A percentile compares a stretch with the other conserved stretches of the same genome.
Conservation (phyloP, 2,329 filamentous ascomycete species). For the Calonectria pseudoturangicola region DNA sequence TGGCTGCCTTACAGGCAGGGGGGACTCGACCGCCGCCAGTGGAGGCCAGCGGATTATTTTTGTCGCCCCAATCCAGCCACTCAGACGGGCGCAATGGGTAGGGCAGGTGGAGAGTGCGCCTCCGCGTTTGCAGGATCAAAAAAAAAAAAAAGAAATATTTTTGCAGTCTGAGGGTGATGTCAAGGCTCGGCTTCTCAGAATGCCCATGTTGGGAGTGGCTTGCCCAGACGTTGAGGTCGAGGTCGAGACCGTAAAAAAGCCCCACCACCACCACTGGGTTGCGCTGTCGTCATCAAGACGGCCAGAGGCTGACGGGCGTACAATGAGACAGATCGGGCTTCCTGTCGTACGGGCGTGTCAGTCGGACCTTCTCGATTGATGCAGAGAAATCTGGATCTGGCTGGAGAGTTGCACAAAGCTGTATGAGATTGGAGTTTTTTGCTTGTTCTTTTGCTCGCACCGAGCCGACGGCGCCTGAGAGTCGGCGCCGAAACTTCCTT, state of each 20-base stretch:
- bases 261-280: constrained; percentile 14
- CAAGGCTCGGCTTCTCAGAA: background rate
- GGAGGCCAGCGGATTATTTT: background rate
- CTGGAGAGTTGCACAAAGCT: background rate
- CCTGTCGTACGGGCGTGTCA: background rate
- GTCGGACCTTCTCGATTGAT: background rate
- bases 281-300: constrained; percentile 17
- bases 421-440: background rate
- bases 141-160: background rate
- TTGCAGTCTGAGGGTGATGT: background rate
- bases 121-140: background rate
- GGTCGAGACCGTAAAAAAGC: constrained; percentile 10
- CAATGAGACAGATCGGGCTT: background rate
- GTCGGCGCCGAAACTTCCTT: background rate
- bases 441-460: background rate
- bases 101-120: background rate
- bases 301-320: constrained; percentile 4
- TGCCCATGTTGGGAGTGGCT: background rate
- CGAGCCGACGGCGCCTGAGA: background rate
- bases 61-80: background rate
- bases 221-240: background rate
- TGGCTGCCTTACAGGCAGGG: constrained; percentile 18
- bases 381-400: background rate
- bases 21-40: background rate
- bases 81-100: background rate